These are phyloP conservation scores for Kitagawia praeruptora DNA, from an alignment of 129 eudicot genomes.

Conservation along the genomic window DNA sequence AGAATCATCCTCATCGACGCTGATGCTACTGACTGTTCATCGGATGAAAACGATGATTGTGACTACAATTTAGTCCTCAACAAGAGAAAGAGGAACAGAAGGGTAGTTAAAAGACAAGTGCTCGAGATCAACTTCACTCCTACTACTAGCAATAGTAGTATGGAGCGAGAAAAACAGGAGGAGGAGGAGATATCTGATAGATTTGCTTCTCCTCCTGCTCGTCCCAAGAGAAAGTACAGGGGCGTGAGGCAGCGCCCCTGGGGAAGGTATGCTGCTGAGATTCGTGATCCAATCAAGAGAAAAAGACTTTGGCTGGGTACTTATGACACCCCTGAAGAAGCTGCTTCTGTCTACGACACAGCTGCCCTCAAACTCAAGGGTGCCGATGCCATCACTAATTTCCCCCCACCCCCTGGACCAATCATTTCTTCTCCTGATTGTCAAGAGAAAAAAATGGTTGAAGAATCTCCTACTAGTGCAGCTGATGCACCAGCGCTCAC, in stretches of 20 bases:
- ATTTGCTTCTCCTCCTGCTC: not conserved
- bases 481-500: not conserved
- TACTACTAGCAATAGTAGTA: not conserved
- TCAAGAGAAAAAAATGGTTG: not conserved
- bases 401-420: not conserved
- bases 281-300: not conserved
- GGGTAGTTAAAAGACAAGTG: not conserved
- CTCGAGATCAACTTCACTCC: not conserved
- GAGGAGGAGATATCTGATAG: not conserved
- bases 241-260: conserved; percentile 9
- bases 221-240: not conserved
- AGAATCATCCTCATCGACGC: not conserved
- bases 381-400: not conserved
- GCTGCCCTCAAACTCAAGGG: conserved; percentile 9
- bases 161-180: not conserved
- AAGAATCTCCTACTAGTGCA: not conserved
- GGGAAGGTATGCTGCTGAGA: conserved; percentile 9
- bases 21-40: conserved; percentile 6
- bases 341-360: conserved; percentile 1
- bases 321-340: conserved; percentile 6
- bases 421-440: not conserved
- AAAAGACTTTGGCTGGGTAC: conserved; percentile 3
- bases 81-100: not conserved
- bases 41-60: not conserved
- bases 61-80: no score